These are phyloP conservation scores for Turnera subulata DNA, from an alignment of 345 rosid species.

Conservation along the genomic window DNA sequence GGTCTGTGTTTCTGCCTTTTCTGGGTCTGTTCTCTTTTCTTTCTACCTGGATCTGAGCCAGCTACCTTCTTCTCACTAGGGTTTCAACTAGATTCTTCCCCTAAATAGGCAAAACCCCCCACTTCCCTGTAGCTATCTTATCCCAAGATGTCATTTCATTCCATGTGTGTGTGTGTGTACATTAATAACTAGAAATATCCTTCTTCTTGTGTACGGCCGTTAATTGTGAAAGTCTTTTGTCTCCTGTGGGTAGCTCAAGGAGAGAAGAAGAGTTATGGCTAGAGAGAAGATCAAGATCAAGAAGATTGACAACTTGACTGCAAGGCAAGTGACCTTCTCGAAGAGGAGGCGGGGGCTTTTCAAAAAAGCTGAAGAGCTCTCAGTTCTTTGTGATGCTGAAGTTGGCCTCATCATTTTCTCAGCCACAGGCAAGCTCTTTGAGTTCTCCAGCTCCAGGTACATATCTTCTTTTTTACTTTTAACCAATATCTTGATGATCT, in stretches of 20 bases:
- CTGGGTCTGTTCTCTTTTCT: slow-evolving; percentile 12
- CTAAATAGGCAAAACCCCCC: slow-evolving; percentile 8
- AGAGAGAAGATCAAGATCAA: slow-evolving; percentile 52
- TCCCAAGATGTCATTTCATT: not conserved
- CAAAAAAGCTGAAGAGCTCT: slow-evolving; percentile 57
- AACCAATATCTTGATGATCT: not conserved
- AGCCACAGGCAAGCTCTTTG: slow-evolving; percentile 48
- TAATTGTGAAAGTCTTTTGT: not conserved
- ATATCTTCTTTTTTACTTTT: not conserved
- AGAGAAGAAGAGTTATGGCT: slow-evolving; percentile 28
- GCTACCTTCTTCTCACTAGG: slow-evolving; percentile 23
- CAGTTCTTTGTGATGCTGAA: slow-evolving; percentile 53
- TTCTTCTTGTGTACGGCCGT: slow-evolving; percentile 10
- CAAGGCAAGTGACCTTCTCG: slow-evolving; percentile 56
- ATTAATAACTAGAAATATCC: too few species aligned
- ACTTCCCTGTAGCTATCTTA: too few species aligned
- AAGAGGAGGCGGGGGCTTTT: slow-evolving; percentile 54
- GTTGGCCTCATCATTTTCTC: slow-evolving; percentile 52
- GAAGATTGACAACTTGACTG: slow-evolving; percentile 48
- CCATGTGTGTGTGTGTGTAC: too few species aligned
- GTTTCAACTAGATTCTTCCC: slow-evolving; percentile 17
- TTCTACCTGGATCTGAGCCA: slow-evolving; percentile 31
- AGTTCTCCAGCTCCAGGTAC: slow-evolving; percentile 50
- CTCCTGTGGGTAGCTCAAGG: not conserved
- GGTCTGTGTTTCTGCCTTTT: slow-evolving; percentile 6